Base-by-base conservation (phyloP, 1,139 yeast species). In the Yamadazyma diospyri region DNA sequence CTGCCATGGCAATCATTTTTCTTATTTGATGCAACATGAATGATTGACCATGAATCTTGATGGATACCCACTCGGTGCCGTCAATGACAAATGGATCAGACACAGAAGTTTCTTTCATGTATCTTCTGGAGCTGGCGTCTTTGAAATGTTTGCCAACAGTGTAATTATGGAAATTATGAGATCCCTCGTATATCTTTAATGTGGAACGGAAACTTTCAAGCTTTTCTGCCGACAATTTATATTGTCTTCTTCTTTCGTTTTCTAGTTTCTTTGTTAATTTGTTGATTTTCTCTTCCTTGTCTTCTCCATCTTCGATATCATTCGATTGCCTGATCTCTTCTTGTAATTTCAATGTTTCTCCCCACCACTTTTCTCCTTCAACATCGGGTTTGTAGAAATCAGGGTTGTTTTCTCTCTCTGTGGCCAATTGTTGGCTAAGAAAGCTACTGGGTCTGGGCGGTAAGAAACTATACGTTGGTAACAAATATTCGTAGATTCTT, bases 1-100 rank as follows among this genome's bases (percentile, higher is more conserved):
- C 77, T 1, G 95, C 95, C 95, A 92, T 83, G 17, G 97, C 94
- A 39, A 94, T 87, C 99, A 92, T 92, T 57, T 92, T 92, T 56
- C 99, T 78, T 51, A 92, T 92, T 68, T 92, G 99, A 59, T 92
- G 98, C 41, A 92, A 70, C 99, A 94, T 94, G 58, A 92, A 92
- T 6, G 97, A 87, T 61, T 92, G 98, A 3, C 99, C 99, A 55
- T 92, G 98, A 41, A 92, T 86, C 61, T 92, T 92, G 50, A 94
- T 81, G 2, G 96, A 85, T 4, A 87, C 75, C 99, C 99, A 92
- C 55, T 92, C 97, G 5, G 97, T 88, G 33, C 86, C 88, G 50
- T 89, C 85, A 47, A 94, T 89, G 32, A 86, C 81, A 57, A 87
- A 86, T 3, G 98, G 98, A 2, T 86, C 94, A n/a, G 88, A 76